Percentiles rank a stretch among this genome's conserved stretches.
Conservation (phyloP, 2,329 filamentous ascomycete genomes). For the Dactylellina drechsleri region DNA sequence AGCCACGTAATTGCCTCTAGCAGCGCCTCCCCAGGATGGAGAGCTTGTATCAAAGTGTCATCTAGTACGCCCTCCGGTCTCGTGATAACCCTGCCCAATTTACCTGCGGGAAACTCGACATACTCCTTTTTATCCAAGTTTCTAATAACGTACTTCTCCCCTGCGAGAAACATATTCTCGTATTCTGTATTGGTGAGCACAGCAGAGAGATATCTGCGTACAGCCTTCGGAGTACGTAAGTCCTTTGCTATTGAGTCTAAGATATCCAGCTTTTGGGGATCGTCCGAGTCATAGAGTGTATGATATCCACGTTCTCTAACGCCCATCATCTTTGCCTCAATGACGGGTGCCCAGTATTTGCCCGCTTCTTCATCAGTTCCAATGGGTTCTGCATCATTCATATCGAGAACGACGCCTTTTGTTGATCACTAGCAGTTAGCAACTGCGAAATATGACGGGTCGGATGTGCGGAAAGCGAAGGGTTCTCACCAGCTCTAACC, state of each 20-base stretch:
- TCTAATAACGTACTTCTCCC: constrained; percentile 19
- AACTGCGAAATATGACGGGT: no score
- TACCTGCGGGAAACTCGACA: constrained; percentile 18
- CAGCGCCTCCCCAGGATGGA: constrained; percentile 12
- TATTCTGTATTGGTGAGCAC: constrained; percentile 28
- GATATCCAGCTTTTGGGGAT: constrained; percentile 11
- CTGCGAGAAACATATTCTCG: constrained; percentile 34
- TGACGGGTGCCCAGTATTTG: neutral
- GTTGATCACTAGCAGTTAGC: neutral
- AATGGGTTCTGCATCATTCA: neutral
- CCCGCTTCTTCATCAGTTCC: constrained; percentile 12
- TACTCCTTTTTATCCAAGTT: constrained; percentile 38
- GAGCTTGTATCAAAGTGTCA: constrained; percentile 12
- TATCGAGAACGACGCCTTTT: constrained; percentile 16
- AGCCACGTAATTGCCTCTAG: constrained; percentile 38
- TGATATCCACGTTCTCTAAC: constrained; percentile 28
- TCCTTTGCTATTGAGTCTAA: constrained; percentile 5
- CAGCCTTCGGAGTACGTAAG: neutral
- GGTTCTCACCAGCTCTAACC: constrained; percentile 23
- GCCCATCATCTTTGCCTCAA: constrained; percentile 22
- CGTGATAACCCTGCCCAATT: constrained; percentile 3
- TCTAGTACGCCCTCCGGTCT: constrained; percentile 3
- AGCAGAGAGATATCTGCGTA: constrained; percentile 17
- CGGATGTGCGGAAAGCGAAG: no score
- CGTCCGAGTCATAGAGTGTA: constrained; percentile 40